Conservation (phyloP, 2,329 filamentous ascomycete genomes). For the Scedosporium dehoogii region DNA sequence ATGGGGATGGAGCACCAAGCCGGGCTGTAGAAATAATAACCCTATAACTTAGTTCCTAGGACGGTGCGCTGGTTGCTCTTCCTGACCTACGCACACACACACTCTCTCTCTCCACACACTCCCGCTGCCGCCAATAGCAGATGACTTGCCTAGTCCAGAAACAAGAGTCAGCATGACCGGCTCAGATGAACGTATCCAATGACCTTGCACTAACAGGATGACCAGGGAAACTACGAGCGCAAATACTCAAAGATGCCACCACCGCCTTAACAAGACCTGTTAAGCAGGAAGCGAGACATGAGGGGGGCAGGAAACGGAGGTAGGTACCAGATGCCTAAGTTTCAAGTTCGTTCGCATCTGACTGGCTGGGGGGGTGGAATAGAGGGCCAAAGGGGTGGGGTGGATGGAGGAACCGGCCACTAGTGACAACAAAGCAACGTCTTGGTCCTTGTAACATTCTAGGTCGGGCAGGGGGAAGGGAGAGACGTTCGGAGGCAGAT, state of each 20-base stretch:
- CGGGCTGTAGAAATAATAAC: no score
- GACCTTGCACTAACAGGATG: neutral
- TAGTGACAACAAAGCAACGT: neutral
- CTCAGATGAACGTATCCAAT: neutral
- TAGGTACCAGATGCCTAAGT: neutral
- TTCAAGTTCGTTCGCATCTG: neutral
- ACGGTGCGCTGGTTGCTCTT: no score
- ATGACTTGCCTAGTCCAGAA: neutral
- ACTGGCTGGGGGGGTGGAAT: neutral
- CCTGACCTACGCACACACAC: no score
- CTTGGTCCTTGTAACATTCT: neutral
- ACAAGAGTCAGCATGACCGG: neutral
- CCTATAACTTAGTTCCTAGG: no score
- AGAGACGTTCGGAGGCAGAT: no score
- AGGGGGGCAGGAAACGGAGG: neutral
- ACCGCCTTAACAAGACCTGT: no score
- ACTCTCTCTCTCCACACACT: neutral
- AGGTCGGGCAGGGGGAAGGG: no score
- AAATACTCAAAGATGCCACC: neutral
- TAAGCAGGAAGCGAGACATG: neutral
- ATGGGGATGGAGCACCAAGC: no score
- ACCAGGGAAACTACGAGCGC: neutral
- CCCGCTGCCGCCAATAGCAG: neutral
- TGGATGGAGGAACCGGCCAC: neutral
- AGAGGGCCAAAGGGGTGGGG: neutral